phyloP scores from a whole-genome alignment of 1,139 yeast species.

The Yamadazyma triangularis region DNA sequence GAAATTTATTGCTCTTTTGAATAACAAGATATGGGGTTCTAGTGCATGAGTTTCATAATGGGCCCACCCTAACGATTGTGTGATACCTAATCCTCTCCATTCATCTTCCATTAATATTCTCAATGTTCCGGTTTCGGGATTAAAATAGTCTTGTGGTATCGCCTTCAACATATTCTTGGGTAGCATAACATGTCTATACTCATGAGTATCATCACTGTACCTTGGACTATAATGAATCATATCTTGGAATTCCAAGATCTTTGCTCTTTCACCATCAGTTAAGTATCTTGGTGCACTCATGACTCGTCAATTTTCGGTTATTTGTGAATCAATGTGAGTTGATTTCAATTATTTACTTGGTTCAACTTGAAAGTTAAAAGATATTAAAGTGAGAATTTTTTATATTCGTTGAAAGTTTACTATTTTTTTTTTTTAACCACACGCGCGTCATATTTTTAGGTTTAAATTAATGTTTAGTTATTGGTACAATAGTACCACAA shows the following conservation, averaged over 20 bases:
- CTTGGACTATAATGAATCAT: conserved; percentile 92
- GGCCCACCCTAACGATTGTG: conserved; percentile 97
- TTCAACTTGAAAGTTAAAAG: too few species aligned
- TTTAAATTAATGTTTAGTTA: too few species aligned
- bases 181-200: conserved; percentile 88
- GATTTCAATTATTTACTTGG: too few species aligned
- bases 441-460: too few species aligned
- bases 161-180: conserved; percentile 95
- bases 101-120: conserved; percentile 91
- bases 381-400: too few species aligned
- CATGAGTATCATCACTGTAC: conserved; percentile 85
- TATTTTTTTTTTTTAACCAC: too few species aligned
- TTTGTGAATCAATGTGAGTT: too few species aligned
- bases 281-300: conserved; percentile 60
- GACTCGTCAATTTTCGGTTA: too few species aligned
- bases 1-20: conserved; percentile 60
- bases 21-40: conserved; percentile 92
- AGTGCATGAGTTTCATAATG: conserved; percentile 98
- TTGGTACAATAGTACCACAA: too few species aligned
- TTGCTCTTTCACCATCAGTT: conserved; percentile 78
- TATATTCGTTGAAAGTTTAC: too few species aligned
- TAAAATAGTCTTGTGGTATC: conserved; percentile 94
- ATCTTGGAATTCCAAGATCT: conserved; percentile 88
- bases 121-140: conserved; percentile 91
- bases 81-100: conserved; percentile 98